Evolutionary conservation across 805 yeast species (phyloP), one percentile per base, ranked within the genome.

Genomic region (Soucietia sequanensis): DNA sequence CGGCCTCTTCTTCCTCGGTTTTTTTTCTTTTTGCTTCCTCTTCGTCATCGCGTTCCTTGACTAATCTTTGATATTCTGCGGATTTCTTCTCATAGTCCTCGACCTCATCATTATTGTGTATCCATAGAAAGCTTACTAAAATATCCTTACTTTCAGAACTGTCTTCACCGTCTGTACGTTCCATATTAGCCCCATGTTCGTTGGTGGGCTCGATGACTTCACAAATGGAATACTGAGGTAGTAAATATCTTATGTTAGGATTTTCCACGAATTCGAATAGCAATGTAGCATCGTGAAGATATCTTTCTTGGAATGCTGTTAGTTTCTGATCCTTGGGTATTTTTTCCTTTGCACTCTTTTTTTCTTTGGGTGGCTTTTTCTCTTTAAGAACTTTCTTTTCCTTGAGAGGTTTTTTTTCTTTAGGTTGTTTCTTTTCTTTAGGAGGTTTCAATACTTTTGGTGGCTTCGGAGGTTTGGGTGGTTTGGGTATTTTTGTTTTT

Each of bases 231-330:
- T 87, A 77, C 44, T 80, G 80, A 0, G 98, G 97, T 0, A 91
- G 53, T 38, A 74, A 62, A 49, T 75, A 91, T 38, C 98, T 72
- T 6, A 81, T 81, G 30, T 81, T 72, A 0, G 93, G 76, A 53
- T 80, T 81, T 48, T 93, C 98, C 18, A 74, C 73, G 61, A 80
- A 91, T 57, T 93, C 99, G 56, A 91, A 81, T 5, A 89, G 81
- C 25, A 93, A 55, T 34, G 86, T 83, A 0, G 95, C 88, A 47
- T 78, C 76, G 23, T 73, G 56, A 15, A 76, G 62, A 48, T 84
- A 84, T 53, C 79, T 74, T 46, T 82, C 90, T 50, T 85, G 95
- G 48, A 84, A 84, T 0, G 89, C 81, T 0, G 93, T 84, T 33
- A 85, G 59, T 46, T 76, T 79, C 41, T 71, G 78, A 30, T 81